Conservation (phyloP, 1,284 basidiomycete species). For the Cryptococcus maquisensis region DNA sequence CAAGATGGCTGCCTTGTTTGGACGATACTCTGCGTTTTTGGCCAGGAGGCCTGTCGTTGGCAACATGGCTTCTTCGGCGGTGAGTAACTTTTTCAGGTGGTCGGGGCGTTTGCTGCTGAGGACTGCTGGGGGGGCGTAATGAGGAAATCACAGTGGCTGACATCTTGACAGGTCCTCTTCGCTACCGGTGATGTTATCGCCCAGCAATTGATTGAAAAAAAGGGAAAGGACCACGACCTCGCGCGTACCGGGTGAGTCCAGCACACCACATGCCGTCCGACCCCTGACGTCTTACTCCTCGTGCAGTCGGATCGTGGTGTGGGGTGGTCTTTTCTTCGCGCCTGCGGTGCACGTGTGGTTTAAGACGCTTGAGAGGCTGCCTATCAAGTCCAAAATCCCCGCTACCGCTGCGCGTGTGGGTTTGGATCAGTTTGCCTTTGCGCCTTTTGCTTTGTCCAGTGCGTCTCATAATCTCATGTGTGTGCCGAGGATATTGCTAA, state of each 20-base stretch:
- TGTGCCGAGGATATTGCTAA: background rate
- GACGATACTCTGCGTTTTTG: slow-evolving; percentile 40
- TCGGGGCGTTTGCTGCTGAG: background rate
- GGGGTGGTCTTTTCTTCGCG: slow-evolving; percentile 49
- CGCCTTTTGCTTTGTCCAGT: slow-evolving; percentile 46
- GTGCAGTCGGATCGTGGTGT: slow-evolving; percentile 45
- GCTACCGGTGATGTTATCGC: slow-evolving; percentile 52
- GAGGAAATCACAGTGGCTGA: background rate
- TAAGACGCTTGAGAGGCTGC: slow-evolving; percentile 37
- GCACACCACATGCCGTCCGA: background rate
- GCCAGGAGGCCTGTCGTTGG: slow-evolving; percentile 38
- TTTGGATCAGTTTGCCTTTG: slow-evolving; percentile 51
- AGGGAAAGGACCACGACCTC: slow-evolving; percentile 47
- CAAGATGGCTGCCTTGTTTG: slow-evolving; percentile 40
- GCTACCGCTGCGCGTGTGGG: slow-evolving; percentile 40
- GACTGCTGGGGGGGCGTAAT: background rate
- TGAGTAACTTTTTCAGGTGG: slow-evolving; percentile 17
- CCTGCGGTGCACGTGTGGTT: slow-evolving; percentile 49
- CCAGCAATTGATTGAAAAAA: slow-evolving; percentile 53
- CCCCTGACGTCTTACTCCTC: background rate
- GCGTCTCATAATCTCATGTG: slow-evolving; percentile 9
- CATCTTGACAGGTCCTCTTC: slow-evolving; percentile 44
- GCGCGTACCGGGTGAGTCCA: slow-evolving; percentile 46
- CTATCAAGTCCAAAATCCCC: slow-evolving; percentile 36
- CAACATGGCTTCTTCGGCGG: slow-evolving; percentile 44